Evolutionary conservation across 352 stramenopile species (phyloP).

Genomic region (Pythium utonaiense): DNA sequence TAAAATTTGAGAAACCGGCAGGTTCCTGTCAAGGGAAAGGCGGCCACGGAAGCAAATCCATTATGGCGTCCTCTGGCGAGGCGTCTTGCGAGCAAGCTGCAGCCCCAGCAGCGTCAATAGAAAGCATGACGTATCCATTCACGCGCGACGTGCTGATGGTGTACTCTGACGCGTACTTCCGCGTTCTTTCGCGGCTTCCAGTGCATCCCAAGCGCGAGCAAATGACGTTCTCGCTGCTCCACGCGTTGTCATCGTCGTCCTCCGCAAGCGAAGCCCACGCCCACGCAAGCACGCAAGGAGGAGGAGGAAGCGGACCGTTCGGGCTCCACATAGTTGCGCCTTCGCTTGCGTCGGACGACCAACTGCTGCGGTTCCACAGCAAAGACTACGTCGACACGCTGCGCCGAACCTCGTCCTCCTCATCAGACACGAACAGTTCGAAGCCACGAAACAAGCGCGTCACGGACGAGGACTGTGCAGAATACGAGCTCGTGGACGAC

Average conservation of each 20-base stretch:
- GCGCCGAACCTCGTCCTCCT: neutral
- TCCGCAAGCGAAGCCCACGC: too few species aligned
- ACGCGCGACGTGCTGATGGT: conserved; percentile 25
- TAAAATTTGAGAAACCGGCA: too few species aligned
- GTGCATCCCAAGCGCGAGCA: conserved; percentile 36
- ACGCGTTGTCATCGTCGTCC: too few species aligned
- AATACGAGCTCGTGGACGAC: conserved; percentile 66
- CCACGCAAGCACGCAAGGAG: too few species aligned
- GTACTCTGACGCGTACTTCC: conserved; percentile 30
- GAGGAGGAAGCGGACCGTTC: conserved; percentile 12
- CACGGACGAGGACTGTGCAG: conserved; percentile 17
- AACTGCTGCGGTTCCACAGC: conserved; percentile 37
- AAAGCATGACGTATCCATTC: neutral
- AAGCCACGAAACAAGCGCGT: too few species aligned
- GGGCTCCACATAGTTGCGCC: conserved; percentile 37
- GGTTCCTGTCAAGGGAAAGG: neutral
- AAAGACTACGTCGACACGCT: conserved; percentile 37
- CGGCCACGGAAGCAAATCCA: neutral
- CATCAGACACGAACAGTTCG: too few species aligned
- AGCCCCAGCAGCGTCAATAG: neutral
- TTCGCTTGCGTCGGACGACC: conserved; percentile 23
- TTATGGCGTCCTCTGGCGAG: neutral
- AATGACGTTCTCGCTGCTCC: conserved; percentile 43
- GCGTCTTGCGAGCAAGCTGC: neutral
- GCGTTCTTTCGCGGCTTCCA: conserved; percentile 29